Evolutionary conservation across 2,329 filamentous ascomycete species (phyloP).

Genomic region (Ascocoryne sarcoides): DNA sequence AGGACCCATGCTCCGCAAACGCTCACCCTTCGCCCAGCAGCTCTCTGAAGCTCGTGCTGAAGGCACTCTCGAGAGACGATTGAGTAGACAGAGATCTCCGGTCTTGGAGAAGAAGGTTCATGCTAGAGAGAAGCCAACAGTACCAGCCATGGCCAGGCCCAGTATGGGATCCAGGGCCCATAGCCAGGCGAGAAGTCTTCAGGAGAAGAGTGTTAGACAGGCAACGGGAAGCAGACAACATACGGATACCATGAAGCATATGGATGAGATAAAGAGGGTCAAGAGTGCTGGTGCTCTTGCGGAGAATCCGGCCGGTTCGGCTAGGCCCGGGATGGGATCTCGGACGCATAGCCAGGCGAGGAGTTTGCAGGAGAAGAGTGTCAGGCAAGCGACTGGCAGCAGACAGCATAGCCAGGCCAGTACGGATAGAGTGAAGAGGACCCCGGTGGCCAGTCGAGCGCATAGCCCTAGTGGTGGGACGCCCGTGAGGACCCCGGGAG

Average conservation of each 20-base stretch:
- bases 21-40: constrained; percentile 57
- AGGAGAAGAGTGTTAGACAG: constrained; percentile 20
- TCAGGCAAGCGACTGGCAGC: constrained; percentile 18
- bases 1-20: constrained; percentile 48
- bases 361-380: background rate
- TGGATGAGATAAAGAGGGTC: constrained; percentile 5
- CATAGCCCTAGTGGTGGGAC: background rate
- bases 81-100: no score
- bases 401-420: constrained; percentile 12
- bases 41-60: constrained; percentile 35
- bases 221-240: constrained; percentile 15
- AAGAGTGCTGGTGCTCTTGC: background rate
- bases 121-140: no score
- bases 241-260: constrained; percentile 10
- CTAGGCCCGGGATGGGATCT: background rate
- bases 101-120: no score
- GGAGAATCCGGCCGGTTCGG: no score
- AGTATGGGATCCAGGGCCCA: constrained; percentile 13
- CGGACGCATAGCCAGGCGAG: background rate
- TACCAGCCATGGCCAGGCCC: no score
- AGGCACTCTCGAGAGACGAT: background rate
- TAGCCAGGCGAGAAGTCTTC: constrained; percentile 20
- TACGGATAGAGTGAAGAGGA: constrained; percentile 10
- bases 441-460: constrained; percentile 1
- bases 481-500: no score